phyloP scores from a whole-genome alignment of 805 yeast species.

The Wickerhamiella alocasiicola region DNA sequence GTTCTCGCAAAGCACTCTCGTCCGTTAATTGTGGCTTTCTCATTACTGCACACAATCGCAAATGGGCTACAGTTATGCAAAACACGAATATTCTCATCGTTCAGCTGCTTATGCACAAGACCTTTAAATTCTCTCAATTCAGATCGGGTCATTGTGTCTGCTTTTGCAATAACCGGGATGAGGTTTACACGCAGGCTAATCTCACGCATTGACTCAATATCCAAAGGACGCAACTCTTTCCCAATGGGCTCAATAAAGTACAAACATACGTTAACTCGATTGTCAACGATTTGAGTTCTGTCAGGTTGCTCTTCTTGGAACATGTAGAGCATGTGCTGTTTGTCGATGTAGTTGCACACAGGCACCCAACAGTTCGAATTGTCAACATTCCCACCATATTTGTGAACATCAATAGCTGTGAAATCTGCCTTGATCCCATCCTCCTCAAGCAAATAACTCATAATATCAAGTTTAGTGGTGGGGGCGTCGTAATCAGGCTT shows the following conservation, averaged over 20 bases:
- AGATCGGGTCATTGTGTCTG: slow-evolving; percentile 67
- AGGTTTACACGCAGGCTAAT: slow-evolving; percentile 69
- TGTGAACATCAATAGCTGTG: slow-evolving; percentile 84
- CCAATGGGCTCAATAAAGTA: slow-evolving; percentile 89
- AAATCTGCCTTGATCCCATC: slow-evolving; percentile 65
- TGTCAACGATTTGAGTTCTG: slow-evolving; percentile 42
- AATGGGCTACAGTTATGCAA: slow-evolving; percentile 63
- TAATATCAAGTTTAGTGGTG: slow-evolving; percentile 68
- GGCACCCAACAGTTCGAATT: slow-evolving; percentile 81
- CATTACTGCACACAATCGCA: slow-evolving; percentile 55
- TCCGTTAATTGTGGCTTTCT: slow-evolving; percentile 52
- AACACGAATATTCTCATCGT: slow-evolving; percentile 69
- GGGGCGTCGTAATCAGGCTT: slow-evolving; percentile 22
- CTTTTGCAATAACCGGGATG: slow-evolving; percentile 79
- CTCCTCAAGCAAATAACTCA: slow-evolving; percentile 72
- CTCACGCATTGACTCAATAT: slow-evolving; percentile 78
- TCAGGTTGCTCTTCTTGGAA: slow-evolving; percentile 88
- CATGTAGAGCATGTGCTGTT: slow-evolving; percentile 79
- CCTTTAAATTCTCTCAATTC: slow-evolving; percentile 60
- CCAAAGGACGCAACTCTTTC: slow-evolving; percentile 75
- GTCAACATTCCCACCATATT: slow-evolving; percentile 84
- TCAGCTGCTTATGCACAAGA: slow-evolving; percentile 66
- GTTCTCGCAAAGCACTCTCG: slow-evolving; percentile 61
- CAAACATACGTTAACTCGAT: slow-evolving; percentile 81
- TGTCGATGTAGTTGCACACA: slow-evolving; percentile 76